Conservation (phyloP, 2,329 filamentous ascomycete genomes). For the Aspergillus transmontanensis region DNA sequence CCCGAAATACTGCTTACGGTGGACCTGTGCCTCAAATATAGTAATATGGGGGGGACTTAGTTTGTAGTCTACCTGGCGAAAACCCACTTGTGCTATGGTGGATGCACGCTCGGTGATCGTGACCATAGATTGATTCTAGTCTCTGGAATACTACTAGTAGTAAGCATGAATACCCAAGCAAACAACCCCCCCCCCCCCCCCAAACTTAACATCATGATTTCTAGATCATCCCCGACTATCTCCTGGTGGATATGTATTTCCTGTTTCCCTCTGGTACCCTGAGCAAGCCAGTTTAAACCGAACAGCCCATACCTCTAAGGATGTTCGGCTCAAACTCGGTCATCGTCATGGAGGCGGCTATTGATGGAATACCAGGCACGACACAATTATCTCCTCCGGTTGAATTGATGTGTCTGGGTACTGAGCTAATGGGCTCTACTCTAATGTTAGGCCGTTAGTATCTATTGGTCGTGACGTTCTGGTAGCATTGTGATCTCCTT, state of each 20-base stretch:
- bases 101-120: not conserved
- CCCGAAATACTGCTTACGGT: not conserved
- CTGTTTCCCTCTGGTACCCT: not conserved
- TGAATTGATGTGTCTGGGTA: not conserved
- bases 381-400: not conserved
- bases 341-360: not conserved
- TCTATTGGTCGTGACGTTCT: not conserved
- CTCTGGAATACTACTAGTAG: too few relatives aligned
- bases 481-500: not conserved
- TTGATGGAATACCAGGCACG: not conserved
- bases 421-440: not conserved
- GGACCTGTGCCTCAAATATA: not conserved
- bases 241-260: not conserved
- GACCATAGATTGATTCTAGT: not conserved
- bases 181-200: not conserved
- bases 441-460: not conserved
- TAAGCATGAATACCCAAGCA: not conserved
- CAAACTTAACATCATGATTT: not conserved
- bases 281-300: not conserved
- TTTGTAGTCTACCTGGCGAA: not conserved
- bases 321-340: slow-evolving; percentile 10
- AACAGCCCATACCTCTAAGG: slow-evolving; percentile 2
- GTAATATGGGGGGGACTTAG: not conserved
- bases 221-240: not conserved
- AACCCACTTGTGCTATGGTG: not conserved